phyloP scores from a whole-genome alignment of 2,329 filamentous ascomycete species.

The Scedosporium dehoogii region DNA sequence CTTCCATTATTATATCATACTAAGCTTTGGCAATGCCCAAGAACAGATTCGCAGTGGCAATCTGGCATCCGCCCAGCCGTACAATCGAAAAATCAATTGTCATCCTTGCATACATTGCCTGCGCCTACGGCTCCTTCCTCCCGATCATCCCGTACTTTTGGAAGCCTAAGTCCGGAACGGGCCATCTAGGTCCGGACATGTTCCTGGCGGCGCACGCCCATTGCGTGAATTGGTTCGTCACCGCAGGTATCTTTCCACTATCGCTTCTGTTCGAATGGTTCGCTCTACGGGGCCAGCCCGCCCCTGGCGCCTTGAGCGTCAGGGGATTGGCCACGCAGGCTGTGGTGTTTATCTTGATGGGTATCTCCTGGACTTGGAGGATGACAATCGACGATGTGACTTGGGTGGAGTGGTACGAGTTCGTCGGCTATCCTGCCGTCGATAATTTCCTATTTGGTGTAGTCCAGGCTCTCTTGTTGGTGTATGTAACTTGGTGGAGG shows the following conservation, averaged over 20 bases:
- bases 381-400: neutral
- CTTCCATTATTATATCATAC: neutral
- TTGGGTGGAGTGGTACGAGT: no score
- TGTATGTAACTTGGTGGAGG: no score
- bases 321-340: neutral
- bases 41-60: neutral
- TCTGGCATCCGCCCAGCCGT: neutral
- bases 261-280: neutral
- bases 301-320: neutral
- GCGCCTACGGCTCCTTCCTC: neutral
- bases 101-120: neutral
- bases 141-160: neutral
- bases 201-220: neutral
- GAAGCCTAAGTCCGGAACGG: neutral
- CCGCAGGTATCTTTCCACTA: neutral
- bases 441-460: no score
- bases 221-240: neutral
- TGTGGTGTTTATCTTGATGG: neutral
- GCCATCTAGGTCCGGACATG: neutral
- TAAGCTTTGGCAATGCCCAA: neutral
- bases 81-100: neutral
- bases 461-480: no score
- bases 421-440: no score
- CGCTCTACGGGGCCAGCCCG: neutral
- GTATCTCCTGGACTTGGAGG: neutral